These are phyloP conservation scores for Eucalyptus sp. DNA, from an alignment of 345 rosid species.

Conservation along the genomic window DNA sequence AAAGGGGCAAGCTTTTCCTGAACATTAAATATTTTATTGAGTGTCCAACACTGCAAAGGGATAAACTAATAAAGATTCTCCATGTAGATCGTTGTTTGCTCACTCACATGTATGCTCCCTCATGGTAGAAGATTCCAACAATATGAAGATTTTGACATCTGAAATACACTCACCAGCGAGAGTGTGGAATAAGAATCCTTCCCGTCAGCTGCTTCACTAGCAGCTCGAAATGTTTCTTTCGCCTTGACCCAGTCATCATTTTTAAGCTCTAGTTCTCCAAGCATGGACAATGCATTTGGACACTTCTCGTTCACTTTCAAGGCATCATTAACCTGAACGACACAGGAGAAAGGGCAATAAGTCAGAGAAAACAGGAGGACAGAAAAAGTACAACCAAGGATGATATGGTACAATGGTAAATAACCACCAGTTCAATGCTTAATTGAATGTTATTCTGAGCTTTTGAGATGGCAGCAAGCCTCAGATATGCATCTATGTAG, in stretches of 20 bases:
- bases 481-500: constrained; percentile 83
- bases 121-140: background rate
- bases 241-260: constrained; percentile 99
- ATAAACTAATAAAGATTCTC: background rate
- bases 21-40: background rate
- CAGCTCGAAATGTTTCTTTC: constrained; percentile 94
- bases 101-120: background rate
- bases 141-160: background rate
- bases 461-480: constrained; percentile 92
- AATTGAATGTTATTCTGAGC: constrained; percentile 77
- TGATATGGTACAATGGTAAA: background rate
- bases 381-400: background rate
- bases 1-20: background rate
- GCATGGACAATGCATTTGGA: constrained; percentile 87
- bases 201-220: constrained; percentile 89
- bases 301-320: constrained; percentile 77
- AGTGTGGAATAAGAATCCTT: constrained; percentile 92
- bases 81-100: background rate
- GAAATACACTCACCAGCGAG: constrained; percentile 52
- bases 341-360: background rate
- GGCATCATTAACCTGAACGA: constrained; percentile 70
- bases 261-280: constrained; percentile 97
- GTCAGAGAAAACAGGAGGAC: background rate
- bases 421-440: constrained; percentile 88
- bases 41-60: background rate